Percentiles rank a stretch among this genome's conserved stretches.
These are phyloP conservation scores for Nephromyces sp. DNA, from an alignment of 169 alveolate species.

Conservation along the genomic window DNA sequence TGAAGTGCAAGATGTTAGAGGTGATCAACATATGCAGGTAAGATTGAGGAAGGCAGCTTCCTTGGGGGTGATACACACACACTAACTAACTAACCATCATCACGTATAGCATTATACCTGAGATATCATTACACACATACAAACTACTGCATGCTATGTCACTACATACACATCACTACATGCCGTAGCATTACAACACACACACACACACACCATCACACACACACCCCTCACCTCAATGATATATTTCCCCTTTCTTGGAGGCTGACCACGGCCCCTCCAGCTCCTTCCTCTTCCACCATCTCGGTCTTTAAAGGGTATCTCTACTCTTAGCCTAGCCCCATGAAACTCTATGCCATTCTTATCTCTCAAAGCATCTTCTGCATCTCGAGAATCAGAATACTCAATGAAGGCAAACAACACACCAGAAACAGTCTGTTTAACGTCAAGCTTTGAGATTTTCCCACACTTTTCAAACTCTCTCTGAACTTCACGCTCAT, in stretches of 20 bases:
- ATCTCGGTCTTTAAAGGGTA: constrained; percentile 54
- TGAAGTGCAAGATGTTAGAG: too few species aligned
- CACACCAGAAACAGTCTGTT: constrained; percentile 56
- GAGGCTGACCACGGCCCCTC: constrained; percentile 42
- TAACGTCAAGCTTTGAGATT: constrained; percentile 51
- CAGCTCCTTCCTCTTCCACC: constrained; percentile 36
- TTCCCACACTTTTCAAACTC: constrained; percentile 65
- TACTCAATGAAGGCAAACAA: constrained; percentile 66
- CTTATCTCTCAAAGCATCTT: constrained; percentile 62
- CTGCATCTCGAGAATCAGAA: constrained; percentile 70
- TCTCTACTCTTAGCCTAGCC: constrained; percentile 59
- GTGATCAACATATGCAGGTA: too few species aligned
- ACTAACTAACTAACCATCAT: too few species aligned
- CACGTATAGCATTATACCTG: too few species aligned
- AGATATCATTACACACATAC: too few species aligned
- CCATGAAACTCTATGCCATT: constrained; percentile 65
- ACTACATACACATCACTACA: too few species aligned
- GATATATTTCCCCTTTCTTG: constrained; percentile 26
- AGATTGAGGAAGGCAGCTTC: too few species aligned
- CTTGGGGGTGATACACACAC: too few species aligned
- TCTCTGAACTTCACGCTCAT: constrained; percentile 59
- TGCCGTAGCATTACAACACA: too few species aligned
- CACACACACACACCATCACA: too few species aligned
- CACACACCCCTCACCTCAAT: neutral
- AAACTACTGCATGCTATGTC: too few species aligned